A percentile compares a stretch with the other conserved stretches of the same genome.
Evolutionary conservation across 129 eudicot species (phyloP).

Genomic region (Artemisia tridentata): DNA sequence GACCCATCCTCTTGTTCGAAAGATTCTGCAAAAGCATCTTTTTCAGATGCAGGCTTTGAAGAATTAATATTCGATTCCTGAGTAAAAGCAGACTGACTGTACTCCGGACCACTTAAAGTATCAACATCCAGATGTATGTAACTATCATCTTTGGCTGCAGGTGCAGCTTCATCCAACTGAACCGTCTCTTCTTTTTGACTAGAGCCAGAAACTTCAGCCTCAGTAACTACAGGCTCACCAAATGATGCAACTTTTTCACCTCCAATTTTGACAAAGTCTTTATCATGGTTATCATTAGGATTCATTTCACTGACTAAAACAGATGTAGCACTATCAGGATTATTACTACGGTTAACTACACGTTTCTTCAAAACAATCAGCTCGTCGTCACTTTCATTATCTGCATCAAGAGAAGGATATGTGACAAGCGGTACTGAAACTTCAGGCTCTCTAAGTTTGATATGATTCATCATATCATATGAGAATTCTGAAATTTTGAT

Average conservation of each 20-base stretch:
- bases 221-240: conserved; percentile 15
- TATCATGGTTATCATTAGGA: conserved; percentile 12
- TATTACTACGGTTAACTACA: conserved; percentile 21
- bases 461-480: conserved; percentile 15
- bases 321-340: not conserved
- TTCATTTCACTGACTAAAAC: conserved; percentile 20
- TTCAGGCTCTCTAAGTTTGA: not conserved
- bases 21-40: conserved; percentile 25
- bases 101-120: conserved; percentile 9
- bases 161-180: conserved; percentile 24
- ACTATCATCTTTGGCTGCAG: not conserved
- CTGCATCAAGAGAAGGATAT: conserved; percentile 30
- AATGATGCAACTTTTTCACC: conserved; percentile 23
- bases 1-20: conserved; percentile 39
- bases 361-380: conserved; percentile 11
- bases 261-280: conserved; percentile 19
- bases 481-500: conserved; percentile 4
- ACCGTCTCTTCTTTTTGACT: conserved; percentile 6
- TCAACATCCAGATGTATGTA: conserved; percentile 20
- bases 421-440: conserved; percentile 9
- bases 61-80: conserved; percentile 29
- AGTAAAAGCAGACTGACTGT: conserved; percentile 13
- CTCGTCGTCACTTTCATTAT: conserved; percentile 20
- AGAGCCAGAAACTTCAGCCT: conserved; percentile 8
- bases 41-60: conserved; percentile 15